These are phyloP conservation scores for Phytophthora cactorum DNA, from an alignment of 352 stramenopile species.

Conservation along the genomic window DNA sequence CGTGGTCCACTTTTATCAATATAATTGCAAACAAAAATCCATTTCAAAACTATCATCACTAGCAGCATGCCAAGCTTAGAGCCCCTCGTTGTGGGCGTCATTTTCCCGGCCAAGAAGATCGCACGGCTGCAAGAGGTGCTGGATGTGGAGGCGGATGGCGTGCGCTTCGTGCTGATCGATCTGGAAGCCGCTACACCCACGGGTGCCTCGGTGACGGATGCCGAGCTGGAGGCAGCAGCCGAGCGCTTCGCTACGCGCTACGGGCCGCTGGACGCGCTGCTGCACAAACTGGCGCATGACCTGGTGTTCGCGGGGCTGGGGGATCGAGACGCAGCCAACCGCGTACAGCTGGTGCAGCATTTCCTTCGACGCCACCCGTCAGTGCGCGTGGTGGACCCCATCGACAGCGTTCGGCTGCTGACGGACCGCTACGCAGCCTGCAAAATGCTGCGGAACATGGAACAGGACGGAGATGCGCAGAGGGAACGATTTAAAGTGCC, in stretches of 20 bases:
- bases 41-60: conserved; percentile 7
- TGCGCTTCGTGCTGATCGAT: conserved; percentile 82
- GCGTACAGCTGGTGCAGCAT: conserved; percentile 62
- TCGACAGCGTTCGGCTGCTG: conserved; percentile 72
- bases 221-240: conserved; percentile 34
- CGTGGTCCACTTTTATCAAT: conserved; percentile 8
- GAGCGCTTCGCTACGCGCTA: conserved; percentile 40
- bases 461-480: conserved; percentile 1
- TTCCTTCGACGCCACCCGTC: conserved; percentile 49
- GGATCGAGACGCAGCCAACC: conserved; percentile 45
- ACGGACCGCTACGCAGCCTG: conserved; percentile 72
- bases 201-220: conserved; percentile 20
- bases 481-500: conserved; percentile 55
- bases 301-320: conserved; percentile 79
- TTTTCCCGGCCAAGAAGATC: conserved; percentile 88
- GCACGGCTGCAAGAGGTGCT: conserved; percentile 76
- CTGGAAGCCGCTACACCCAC: conserved; percentile 48
- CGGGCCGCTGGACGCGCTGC: conserved; percentile 62
- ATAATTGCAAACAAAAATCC: conserved; percentile 1
- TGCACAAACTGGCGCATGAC: conserved; percentile 87
- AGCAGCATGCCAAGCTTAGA: conserved; percentile 16
- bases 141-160: conserved; percentile 40
- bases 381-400: conserved; percentile 68
- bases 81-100: conserved; percentile 69
- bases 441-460: conserved; percentile 48